Percentiles rank a stretch among this genome's conserved stretches.
phyloP scores from a whole-genome alignment of 2,329 filamentous ascomycete species.

The Penicillium sp. region DNA sequence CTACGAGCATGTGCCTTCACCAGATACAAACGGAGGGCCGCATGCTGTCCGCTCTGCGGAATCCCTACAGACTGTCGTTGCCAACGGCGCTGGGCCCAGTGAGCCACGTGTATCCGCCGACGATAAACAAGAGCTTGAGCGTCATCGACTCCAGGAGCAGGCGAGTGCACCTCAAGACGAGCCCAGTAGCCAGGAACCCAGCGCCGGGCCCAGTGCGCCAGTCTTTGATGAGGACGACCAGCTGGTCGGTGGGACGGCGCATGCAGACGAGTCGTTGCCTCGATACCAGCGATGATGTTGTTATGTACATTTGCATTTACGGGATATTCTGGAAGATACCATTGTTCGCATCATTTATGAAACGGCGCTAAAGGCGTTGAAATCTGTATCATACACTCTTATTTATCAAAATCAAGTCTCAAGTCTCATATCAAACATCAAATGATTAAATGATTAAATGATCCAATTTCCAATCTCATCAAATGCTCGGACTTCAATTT shows the following conservation, averaged over 20 bases:
- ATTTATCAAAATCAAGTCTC: slow-evolving; percentile 4
- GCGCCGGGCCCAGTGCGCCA: slow-evolving; percentile 56
- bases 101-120: slow-evolving; percentile 48
- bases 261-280: slow-evolving; percentile 44
- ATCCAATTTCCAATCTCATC: neutral
- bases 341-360: slow-evolving; percentile 27
- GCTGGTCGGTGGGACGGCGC: slow-evolving; percentile 40
- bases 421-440: neutral
- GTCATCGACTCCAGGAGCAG: slow-evolving; percentile 61
- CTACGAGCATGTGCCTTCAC: slow-evolving; percentile 32
- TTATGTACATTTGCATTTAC: slow-evolving; percentile 33
- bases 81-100: slow-evolving; percentile 42
- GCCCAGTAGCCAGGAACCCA: slow-evolving; percentile 12
- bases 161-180: slow-evolving; percentile 59
- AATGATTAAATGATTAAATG: no score
- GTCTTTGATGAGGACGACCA: slow-evolving; percentile 58
- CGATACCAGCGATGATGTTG: slow-evolving; percentile 43
- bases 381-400: slow-evolving; percentile 22
- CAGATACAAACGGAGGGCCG: slow-evolving; percentile 20
- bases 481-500: neutral
- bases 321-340: slow-evolving; percentile 37
- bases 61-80: slow-evolving; percentile 33
- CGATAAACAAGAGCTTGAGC: slow-evolving; percentile 78
- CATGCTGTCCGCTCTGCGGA: slow-evolving; percentile 31
- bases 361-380: slow-evolving; percentile 17